Evolutionary conservation across 345 rosid genomes (phyloP).

Genomic region (Anacardium occidentale): DNA sequence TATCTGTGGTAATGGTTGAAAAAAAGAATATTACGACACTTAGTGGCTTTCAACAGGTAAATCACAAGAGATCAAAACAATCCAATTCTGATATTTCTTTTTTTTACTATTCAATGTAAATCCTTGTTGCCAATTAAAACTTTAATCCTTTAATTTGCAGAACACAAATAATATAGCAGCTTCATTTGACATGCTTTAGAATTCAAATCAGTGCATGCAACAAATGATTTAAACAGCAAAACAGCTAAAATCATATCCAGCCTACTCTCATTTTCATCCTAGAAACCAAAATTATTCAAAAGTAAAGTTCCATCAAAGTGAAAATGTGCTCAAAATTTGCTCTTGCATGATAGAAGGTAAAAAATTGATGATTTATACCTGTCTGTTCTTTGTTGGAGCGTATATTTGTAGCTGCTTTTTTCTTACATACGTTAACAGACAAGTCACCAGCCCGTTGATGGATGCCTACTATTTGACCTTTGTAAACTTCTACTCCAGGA

Average conservation of each 20-base stretch:
- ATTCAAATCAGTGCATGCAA: neutral
- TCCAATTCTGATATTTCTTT: neutral
- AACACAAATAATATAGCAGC: neutral
- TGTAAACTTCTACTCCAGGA: conserved; percentile 80
- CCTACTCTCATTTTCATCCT: neutral
- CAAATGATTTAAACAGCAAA: neutral
- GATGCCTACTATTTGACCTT: conserved; percentile 92
- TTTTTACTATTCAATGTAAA: neutral
- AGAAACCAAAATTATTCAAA: too few relatives aligned
- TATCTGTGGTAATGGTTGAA: too few relatives aligned
- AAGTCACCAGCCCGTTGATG: conserved; percentile 92
- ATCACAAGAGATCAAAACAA: neutral
- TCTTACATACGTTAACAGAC: conserved; percentile 49
- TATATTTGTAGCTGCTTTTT: conserved; percentile 49
- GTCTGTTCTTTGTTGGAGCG: conserved; percentile 91
- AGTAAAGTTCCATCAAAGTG: neutral
- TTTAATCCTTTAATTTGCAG: neutral
- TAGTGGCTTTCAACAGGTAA: too few relatives aligned
- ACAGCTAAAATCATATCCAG: neutral
- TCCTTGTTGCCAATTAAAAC: neutral
- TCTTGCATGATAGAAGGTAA: neutral
- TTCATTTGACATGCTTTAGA: neutral
- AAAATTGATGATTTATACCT: conserved; percentile 30
- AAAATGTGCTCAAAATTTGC: neutral
- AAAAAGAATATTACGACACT: too few relatives aligned